Base-by-base conservation (phyloP, 208 protist genomes). In the Herpetomonas tarakana region DNA sequence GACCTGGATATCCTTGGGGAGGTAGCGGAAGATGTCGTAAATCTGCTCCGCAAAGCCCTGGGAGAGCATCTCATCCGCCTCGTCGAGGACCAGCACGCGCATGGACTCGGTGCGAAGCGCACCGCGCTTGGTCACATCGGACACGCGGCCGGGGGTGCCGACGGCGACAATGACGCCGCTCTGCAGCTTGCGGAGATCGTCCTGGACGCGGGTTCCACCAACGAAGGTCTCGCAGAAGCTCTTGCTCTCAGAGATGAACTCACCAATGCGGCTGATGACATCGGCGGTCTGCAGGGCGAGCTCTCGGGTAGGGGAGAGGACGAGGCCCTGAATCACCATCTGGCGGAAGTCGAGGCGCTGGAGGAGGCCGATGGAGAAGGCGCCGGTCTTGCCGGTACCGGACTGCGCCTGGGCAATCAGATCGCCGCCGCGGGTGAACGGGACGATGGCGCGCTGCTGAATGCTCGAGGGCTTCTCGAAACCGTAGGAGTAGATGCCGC, bases 11-110 rank as follows among this genome's bases (percentile, higher is more conserved):
- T 93, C 87, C 65, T 97, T 82, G 35, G 97, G 97, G 12, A 99
- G 71, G 62, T 86, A 96, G 50, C 92, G 86, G 88, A 99, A 99
- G 69, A 99, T 98, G 45, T 99, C 96, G 68, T 99, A 98, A 72
- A 99, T 98, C 86, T 99, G 97, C 28, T 99, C 96, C 58, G 98
- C 92, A 76, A 99, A 98, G 53, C 96, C 96, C 65, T 93, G 82
- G 30, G 75, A 85, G 28, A 99, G 86, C 98, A 99, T 99, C 83
- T 99, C 97, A 92, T 99, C 98, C 11, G 98, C 98, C 84, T 99
- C 98, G 73, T 99, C 98, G 61, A 99, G 94, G 50, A 99, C 91
- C 38, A 99, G 83, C 59, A 98, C 92, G 58, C 97, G 97, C 46
- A 99, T 86, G 44, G 65, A 68, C 22, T 90, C 78, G 16, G 86